These are phyloP conservation scores for Vigna nakashimae DNA, from an alignment of 306 rosid species.

Conservation along the genomic window DNA sequence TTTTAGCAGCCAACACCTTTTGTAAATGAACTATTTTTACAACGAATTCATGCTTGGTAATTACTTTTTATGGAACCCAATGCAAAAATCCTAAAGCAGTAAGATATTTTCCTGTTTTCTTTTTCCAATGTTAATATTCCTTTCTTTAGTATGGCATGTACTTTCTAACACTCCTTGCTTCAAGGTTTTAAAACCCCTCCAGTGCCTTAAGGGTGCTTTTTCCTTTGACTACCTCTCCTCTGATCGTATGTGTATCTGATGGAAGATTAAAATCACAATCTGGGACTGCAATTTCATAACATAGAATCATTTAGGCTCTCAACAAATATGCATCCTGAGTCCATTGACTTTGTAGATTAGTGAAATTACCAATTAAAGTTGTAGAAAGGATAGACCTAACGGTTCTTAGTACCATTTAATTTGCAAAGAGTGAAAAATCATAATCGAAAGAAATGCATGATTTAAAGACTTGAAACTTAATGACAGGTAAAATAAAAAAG, in stretches of 20 bases:
- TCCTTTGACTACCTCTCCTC: too few relatives aligned
- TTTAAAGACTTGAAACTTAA: conserved; percentile 27
- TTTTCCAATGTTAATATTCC: background rate
- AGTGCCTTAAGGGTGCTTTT: background rate
- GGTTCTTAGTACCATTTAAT: background rate
- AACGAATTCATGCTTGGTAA: background rate
- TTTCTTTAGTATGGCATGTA: background rate
- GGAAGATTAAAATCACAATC: too few relatives aligned
- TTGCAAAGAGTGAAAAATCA: background rate
- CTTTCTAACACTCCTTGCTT: background rate
- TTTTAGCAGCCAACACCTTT: background rate
- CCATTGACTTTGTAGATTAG: conserved; percentile 11
- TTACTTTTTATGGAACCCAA: background rate
- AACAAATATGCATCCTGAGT: conserved; percentile 6
- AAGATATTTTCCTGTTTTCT: background rate
- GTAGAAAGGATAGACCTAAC: conserved; percentile 5
- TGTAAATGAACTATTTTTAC: background rate
- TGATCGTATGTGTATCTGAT: too few relatives aligned
- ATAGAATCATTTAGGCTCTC: background rate
- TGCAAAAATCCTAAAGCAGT: background rate
- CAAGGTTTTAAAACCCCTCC: background rate
- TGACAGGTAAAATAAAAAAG: background rate
- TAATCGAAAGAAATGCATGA: conserved; percentile 8
- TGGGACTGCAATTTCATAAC: too few relatives aligned
- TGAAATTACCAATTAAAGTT: conserved; percentile 20